Percentiles rank a stretch among this genome's conserved stretches.
phyloP scores from a whole-genome alignment of 1,139 yeast genomes.

The Yamadazyma mexicana region DNA sequence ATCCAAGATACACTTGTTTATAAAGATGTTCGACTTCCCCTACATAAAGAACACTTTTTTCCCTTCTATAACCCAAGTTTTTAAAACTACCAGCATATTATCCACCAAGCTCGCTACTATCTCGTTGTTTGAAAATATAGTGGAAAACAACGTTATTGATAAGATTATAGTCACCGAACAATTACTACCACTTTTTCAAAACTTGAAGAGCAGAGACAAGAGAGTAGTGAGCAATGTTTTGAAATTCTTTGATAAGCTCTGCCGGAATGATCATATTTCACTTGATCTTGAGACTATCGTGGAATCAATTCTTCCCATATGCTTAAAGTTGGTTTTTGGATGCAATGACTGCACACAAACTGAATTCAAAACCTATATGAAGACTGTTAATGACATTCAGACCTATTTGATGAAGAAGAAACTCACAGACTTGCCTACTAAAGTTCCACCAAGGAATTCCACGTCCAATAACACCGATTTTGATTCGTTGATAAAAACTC shows the following conservation, averaged over 20 bases:
- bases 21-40: constrained; percentile 64
- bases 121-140: constrained; percentile 59
- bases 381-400: constrained; percentile 29
- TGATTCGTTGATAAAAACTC: constrained; percentile 34
- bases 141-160: constrained; percentile 63
- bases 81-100: constrained; percentile 79
- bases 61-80: constrained; percentile 70
- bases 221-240: constrained; percentile 60
- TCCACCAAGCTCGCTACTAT: constrained; percentile 74
- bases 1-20: constrained; percentile 40
- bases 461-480: constrained; percentile 18
- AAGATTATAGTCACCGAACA: constrained; percentile 73
- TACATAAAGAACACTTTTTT: constrained; percentile 70
- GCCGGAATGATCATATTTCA: constrained; percentile 36
- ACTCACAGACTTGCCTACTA: constrained; percentile 25
- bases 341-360: constrained; percentile 40
- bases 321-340: constrained; percentile 39
- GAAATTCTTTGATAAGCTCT: constrained; percentile 48
- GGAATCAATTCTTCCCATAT: constrained; percentile 40
- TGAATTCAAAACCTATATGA: constrained; percentile 36
- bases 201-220: constrained; percentile 76
- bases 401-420: constrained; percentile 28
- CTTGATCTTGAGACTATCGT: constrained; percentile 38
- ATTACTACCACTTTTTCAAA: constrained; percentile 69
- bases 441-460: constrained; percentile 8